Percentiles rank a stretch among this genome's conserved stretches.
Conservation (phyloP, 148 eudicot species). For the Cornus florida region DNA sequence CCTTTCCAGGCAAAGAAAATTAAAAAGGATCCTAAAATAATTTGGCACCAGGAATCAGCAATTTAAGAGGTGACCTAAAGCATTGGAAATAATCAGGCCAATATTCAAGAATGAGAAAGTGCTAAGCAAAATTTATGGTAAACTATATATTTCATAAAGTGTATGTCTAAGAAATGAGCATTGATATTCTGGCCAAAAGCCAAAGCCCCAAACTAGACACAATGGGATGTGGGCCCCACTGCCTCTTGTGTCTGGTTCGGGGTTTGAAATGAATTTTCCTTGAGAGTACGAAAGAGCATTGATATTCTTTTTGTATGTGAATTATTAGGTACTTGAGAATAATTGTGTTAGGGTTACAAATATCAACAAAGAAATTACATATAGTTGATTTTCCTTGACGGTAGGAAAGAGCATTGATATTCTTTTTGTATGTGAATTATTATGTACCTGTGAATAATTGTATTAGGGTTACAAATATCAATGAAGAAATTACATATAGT, state of each 20-base stretch:
- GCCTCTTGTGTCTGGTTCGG: no score
- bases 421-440: background rate
- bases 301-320: background rate
- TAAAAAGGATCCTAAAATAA: no score
- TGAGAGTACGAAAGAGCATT: no score
- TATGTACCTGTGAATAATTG: background rate
- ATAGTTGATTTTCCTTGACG: background rate
- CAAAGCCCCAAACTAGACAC: no score
- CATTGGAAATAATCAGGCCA: background rate
- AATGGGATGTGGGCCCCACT: no score
- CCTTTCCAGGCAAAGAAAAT: no score
- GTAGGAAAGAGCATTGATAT: no score
- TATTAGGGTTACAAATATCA: background rate
- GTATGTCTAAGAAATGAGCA: background rate
- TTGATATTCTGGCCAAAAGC: background rate
- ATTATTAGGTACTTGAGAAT: background rate
- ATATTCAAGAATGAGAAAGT: slow-evolving; percentile 1
- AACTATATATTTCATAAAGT: background rate
- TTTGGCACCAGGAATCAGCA: background rate
- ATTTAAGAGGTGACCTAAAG: background rate
- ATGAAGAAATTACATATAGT: background rate
- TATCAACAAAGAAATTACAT: background rate
- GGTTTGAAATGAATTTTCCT: no score
- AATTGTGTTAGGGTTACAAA: background rate
- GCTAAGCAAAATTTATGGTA: background rate